Evolutionary conservation across 2,329 filamentous ascomycete species (phyloP).

Genomic region (Ceratocystis variospora): DNA sequence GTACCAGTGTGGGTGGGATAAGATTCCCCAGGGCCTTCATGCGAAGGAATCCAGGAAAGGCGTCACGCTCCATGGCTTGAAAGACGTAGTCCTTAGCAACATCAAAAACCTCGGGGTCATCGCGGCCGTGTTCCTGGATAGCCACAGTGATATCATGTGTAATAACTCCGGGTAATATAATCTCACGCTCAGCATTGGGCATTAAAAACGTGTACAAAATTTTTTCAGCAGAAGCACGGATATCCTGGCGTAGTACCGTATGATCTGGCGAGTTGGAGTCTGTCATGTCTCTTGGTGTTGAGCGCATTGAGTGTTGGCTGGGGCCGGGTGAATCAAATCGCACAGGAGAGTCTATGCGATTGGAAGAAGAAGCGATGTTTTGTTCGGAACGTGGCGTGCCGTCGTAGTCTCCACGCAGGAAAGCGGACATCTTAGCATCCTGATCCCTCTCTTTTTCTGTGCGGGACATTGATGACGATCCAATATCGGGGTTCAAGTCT

Average conservation of each 20-base stretch:
- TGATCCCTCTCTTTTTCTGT: conserved; percentile 62
- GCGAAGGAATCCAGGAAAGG: conserved; percentile 91
- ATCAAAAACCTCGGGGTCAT: conserved; percentile 95
- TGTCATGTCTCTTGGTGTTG: conserved; percentile 45
- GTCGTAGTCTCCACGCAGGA: conserved; percentile 53
- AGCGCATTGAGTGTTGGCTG: conserved; percentile 37
- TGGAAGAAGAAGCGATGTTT: conserved; percentile 1
- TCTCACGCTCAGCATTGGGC: conserved; percentile 90
- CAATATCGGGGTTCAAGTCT: conserved; percentile 48
- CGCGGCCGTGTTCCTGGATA: conserved; percentile 81
- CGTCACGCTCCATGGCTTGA: conserved; percentile 97
- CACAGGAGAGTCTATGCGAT: conserved; percentile 9
- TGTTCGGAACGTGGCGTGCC: conserved; percentile 8
- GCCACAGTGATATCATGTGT: conserved; percentile 71
- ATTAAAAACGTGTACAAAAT: conserved; percentile 97
- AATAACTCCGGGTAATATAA: conserved; percentile 79
- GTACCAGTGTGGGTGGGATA: conserved; percentile 76
- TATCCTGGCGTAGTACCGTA: conserved; percentile 75
- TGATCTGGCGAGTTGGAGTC: conserved; percentile 75
- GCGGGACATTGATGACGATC: conserved; percentile 47
- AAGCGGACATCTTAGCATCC: conserved; percentile 83
- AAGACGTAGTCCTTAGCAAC: conserved; percentile 98
- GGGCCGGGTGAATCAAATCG: conserved; percentile 43
- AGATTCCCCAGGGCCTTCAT: conserved; percentile 93
- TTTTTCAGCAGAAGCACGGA: conserved; percentile 88